These are phyloP conservation scores for Neobulgaria alba DNA, from an alignment of 2,329 filamentous ascomycete genomes.

Conservation along the genomic window DNA sequence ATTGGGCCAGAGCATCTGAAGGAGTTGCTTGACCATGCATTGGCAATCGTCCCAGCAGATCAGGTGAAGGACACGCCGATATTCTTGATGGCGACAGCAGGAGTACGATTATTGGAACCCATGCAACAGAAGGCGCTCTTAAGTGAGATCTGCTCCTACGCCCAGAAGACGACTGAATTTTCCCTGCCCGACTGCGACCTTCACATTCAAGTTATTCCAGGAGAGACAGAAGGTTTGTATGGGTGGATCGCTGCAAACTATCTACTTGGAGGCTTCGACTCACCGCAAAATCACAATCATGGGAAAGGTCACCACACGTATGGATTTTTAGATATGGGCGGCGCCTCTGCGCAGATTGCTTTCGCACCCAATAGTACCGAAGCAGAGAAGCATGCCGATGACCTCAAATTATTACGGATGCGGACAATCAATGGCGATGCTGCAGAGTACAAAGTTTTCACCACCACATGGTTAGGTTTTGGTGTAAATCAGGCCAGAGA, in stretches of 20 bases:
- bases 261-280: slow-evolving; percentile 81
- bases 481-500: slow-evolving; percentile 90
- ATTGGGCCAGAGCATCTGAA: slow-evolving; percentile 79
- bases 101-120: slow-evolving; percentile 78
- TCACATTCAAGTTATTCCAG: slow-evolving; percentile 89
- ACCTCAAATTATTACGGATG: slow-evolving; percentile 78
- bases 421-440: slow-evolving; percentile 71
- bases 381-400: slow-evolving; percentile 77
- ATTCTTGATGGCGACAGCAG: slow-evolving; percentile 91
- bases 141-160: slow-evolving; percentile 72
- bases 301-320: slow-evolving; percentile 90
- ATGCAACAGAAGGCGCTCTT: slow-evolving; percentile 65
- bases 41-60: slow-evolving; percentile 65
- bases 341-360: slow-evolving; percentile 93
- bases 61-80: slow-evolving; percentile 80
- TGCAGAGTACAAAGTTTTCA: slow-evolving; percentile 82
- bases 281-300: slow-evolving; percentile 64
- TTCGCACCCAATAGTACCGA: slow-evolving; percentile 94
- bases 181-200: slow-evolving; percentile 80
- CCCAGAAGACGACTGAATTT: slow-evolving; percentile 68
- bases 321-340: slow-evolving; percentile 97
- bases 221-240: slow-evolving; percentile 91
- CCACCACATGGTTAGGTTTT: slow-evolving; percentile 93
- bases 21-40: slow-evolving; percentile 71
- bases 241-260: slow-evolving; percentile 98